A percentile compares a stretch with the other conserved stretches of the same genome.
These are phyloP conservation scores for Asterochloris sp. DNA, from an alignment of 139 green algal genomes.

Conservation along the genomic window DNA sequence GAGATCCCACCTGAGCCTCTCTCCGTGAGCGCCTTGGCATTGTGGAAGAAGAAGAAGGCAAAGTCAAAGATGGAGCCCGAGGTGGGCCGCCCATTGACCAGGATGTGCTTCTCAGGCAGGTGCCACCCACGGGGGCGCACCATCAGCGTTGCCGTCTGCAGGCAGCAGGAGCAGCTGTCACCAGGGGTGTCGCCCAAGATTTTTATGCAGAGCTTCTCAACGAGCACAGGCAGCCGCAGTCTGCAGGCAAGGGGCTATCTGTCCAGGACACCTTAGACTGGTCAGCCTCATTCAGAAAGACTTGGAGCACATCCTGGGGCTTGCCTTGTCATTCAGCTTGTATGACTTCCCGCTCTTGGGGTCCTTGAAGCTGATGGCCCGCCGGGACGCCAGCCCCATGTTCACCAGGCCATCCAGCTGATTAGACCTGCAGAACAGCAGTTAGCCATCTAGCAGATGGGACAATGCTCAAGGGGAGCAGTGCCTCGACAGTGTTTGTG, in stretches of 20 bases:
- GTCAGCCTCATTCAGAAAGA: too few species aligned
- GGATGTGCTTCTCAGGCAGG: conserved; percentile 80
- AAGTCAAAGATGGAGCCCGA: conserved; percentile 80
- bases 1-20: conserved; percentile 19
- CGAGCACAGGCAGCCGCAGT: neutral
- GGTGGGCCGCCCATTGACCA: conserved; percentile 65
- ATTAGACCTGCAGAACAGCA: conserved; percentile 27
- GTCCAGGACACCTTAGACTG: too few species aligned
- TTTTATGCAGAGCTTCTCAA: neutral
- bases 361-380: conserved; percentile 58
- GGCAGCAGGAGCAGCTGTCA: neutral
- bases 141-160: conserved; percentile 26
- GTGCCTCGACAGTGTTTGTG: too few species aligned
- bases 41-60: conserved; percentile 89
- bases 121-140: conserved; percentile 78
- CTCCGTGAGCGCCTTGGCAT: conserved; percentile 38
- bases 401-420: conserved; percentile 77
- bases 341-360: conserved; percentile 69
- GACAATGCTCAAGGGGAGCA: too few species aligned
- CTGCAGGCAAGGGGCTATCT: too few species aligned
- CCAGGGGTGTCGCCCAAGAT: neutral
- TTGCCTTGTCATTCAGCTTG: conserved; percentile 45
- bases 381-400: conserved; percentile 55
- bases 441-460: too few species aligned
- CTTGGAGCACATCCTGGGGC: too few species aligned